Percentiles rank a stretch among this genome's conserved stretches.
phyloP scores from a whole-genome alignment of 805 yeast genomes.

The Tanozyma kutaoensis region DNA sequence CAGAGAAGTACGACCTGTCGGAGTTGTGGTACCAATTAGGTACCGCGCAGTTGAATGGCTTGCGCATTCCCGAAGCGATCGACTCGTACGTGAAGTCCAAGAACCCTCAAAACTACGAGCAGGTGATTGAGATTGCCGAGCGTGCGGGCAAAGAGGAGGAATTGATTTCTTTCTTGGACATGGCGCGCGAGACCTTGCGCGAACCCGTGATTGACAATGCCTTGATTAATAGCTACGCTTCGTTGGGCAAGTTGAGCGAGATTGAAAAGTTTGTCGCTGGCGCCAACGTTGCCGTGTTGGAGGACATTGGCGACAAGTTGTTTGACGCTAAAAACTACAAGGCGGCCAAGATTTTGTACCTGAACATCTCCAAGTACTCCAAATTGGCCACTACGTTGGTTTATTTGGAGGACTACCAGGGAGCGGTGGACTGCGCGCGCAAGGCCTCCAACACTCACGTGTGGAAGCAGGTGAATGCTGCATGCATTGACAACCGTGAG shows the following conservation, averaged over 20 bases:
- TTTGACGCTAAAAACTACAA: constrained; percentile 71
- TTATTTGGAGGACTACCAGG: constrained; percentile 81
- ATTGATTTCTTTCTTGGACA: constrained; percentile 67
- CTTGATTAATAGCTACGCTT: constrained; percentile 76
- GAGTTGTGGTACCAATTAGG: constrained; percentile 94
- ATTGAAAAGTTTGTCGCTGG: constrained; percentile 76
- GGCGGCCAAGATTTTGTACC: constrained; percentile 83
- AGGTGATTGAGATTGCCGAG: constrained; percentile 86
- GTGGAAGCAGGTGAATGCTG: constrained; percentile 96
- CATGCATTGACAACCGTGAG: constrained; percentile 90
- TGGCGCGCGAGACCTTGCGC: constrained; percentile 86
- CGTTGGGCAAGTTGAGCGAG: constrained; percentile 59
- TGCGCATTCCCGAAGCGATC: constrained; percentile 84
- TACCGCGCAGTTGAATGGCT: constrained; percentile 88
- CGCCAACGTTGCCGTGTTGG: constrained; percentile 87
- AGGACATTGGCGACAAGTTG: constrained; percentile 82
- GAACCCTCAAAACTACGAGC: constrained; percentile 80
- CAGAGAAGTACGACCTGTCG: constrained; percentile 75
- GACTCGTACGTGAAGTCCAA: constrained; percentile 84
- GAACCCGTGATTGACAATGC: constrained; percentile 93
- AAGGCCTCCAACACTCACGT: constrained; percentile 88
- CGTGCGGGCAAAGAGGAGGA: constrained; percentile 96
- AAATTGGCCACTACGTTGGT: constrained; percentile 95
- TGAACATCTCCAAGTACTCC: constrained; percentile 84
- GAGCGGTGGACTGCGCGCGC: constrained; percentile 97